Conservation (phyloP, 305 asterid genomes). For the Nicotiana rustica region DNA sequence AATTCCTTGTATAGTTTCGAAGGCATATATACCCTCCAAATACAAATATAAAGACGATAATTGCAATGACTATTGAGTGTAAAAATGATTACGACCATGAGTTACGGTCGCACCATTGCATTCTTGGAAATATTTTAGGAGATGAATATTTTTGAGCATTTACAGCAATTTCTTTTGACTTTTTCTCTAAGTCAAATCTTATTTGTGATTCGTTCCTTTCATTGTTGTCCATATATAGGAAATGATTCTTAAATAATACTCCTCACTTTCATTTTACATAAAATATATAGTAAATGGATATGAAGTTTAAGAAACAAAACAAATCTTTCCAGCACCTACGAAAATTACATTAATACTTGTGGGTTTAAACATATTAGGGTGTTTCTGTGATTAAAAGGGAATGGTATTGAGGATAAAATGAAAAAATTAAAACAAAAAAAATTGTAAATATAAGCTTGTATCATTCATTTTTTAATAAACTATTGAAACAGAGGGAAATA, state of each 20-base stretch:
- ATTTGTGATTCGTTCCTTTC: conserved; percentile 15
- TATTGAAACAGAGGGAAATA: too few relatives aligned
- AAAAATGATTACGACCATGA: neutral
- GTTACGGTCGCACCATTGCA: neutral
- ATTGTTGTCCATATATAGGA: neutral
- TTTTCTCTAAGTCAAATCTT: neutral
- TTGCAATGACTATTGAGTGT: neutral
- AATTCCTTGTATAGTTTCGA: neutral
- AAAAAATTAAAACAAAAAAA: too few relatives aligned
- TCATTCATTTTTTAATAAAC: too few relatives aligned
- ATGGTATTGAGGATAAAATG: too few relatives aligned
- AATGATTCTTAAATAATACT: neutral
- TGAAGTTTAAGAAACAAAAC: neutral
- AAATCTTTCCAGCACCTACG: neutral
- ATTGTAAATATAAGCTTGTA: too few relatives aligned
- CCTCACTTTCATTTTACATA: neutral
- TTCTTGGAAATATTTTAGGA: neutral
- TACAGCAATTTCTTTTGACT: neutral
- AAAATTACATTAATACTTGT: neutral
- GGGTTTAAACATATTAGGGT: neutral
- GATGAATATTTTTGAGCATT: neutral
- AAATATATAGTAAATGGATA: neutral
- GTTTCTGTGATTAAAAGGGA: neutral
- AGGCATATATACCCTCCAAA: conserved; percentile 1
- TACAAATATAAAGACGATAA: neutral